Evolutionary conservation across 805 yeast species (phyloP).

Genomic region (Yarrowia sp.): DNA sequence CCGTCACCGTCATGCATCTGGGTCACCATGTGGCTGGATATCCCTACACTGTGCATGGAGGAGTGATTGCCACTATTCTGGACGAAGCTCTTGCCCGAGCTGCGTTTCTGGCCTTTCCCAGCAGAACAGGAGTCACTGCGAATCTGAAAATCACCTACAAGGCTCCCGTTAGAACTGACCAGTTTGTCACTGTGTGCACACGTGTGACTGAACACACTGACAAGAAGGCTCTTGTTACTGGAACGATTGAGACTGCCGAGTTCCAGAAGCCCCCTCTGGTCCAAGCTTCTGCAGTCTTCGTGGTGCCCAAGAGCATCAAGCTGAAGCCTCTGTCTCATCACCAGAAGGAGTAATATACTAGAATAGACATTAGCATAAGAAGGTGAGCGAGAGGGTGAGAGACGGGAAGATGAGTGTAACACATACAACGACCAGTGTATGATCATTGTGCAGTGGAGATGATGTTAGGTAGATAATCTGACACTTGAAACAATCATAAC

Average conservation of each 20-base stretch:
- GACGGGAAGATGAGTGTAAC: too few species aligned
- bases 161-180: conserved; percentile 64
- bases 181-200: conserved; percentile 71
- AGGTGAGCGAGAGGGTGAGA: too few species aligned
- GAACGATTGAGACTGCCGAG: conserved; percentile 31
- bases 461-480: too few species aligned
- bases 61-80: conserved; percentile 78
- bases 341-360: conserved; percentile 5
- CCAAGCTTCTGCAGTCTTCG: conserved; percentile 28
- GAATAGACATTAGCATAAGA: conserved; percentile 3
- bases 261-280: conserved; percentile 18
- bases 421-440: too few species aligned
- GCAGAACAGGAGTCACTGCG: conserved; percentile 89
- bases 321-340: conserved; percentile 35
- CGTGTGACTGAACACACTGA: conserved; percentile 72
- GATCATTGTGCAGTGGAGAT: too few species aligned
- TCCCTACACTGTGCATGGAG: conserved; percentile 88
- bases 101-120: conserved; percentile 83
- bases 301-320: conserved; percentile 32
- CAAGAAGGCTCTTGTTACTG: conserved; percentile 74
- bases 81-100: conserved; percentile 88
- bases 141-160: conserved; percentile 67
- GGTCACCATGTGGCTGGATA: conserved; percentile 85
- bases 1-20: conserved; percentile 72
- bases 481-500: too few species aligned